phyloP scores from a whole-genome alignment of 495 filamentous ascomycete genomes.

The Lineolata rhizophorae region DNA sequence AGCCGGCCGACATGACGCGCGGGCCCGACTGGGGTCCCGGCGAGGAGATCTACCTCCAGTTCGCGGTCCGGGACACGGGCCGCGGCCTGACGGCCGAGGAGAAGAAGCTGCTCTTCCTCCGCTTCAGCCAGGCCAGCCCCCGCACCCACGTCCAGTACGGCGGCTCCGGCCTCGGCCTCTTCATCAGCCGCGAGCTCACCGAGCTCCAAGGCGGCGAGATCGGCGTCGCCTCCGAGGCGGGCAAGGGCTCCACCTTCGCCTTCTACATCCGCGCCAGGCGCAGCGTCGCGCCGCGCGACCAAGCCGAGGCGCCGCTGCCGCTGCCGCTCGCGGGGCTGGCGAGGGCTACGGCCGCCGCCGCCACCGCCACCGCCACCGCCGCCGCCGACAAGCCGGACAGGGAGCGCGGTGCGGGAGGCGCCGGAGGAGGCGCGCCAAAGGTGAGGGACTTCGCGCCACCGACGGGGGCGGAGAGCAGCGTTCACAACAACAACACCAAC shows the following conservation, averaged over 20 bases:
- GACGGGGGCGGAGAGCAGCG: not conserved
- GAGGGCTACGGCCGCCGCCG: no score
- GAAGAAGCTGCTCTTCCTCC: slow-evolving; percentile 8
- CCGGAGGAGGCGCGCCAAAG: no score
- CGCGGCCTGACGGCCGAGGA: slow-evolving; percentile 7
- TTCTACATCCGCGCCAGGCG: slow-evolving; percentile 50
- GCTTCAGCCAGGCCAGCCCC: slow-evolving; percentile 10
- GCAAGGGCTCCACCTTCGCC: slow-evolving; percentile 60
- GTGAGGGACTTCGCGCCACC: no score
- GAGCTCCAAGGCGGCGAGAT: slow-evolving; percentile 73
- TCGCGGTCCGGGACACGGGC: slow-evolving; percentile 8
- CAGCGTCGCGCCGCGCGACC: slow-evolving; percentile 15
- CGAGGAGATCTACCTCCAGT: slow-evolving; percentile 6
- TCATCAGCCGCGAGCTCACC: slow-evolving; percentile 55
- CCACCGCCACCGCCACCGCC: no score
- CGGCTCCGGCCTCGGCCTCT: slow-evolving; percentile 66
- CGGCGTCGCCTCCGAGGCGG: slow-evolving; percentile 45
- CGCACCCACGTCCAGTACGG: slow-evolving; percentile 32
- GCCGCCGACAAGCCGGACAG: no score
- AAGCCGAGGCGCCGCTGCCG: not conserved
- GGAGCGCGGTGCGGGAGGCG: no score
- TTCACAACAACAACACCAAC: no score
- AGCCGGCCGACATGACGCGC: slow-evolving; percentile 23
- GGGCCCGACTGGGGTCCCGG: slow-evolving; percentile 11
- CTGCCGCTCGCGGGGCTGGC: no score